A percentile compares a stretch with the other conserved stretches of the same genome.
Conservation (phyloP, 768 basidiomycete species). For the Obba rivulosa region DNA sequence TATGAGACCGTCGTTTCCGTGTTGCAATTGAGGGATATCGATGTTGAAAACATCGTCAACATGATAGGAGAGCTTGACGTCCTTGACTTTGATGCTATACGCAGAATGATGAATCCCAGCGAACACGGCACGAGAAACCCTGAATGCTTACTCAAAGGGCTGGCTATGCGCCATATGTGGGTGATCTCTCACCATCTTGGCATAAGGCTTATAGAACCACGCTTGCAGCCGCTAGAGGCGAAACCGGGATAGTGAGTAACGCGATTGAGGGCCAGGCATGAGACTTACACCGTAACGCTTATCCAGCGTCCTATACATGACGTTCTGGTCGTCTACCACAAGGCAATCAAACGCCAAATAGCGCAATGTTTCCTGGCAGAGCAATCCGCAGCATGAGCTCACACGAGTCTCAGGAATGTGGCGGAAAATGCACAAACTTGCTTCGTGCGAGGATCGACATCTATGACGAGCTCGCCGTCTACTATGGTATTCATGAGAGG, state of each 20-base stretch:
- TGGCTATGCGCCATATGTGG: slow-evolving; percentile 57
- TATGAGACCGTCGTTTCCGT: slow-evolving; percentile 94
- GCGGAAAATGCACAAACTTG: slow-evolving; percentile 39
- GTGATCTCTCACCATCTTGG: slow-evolving; percentile 60
- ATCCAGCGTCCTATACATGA: slow-evolving; percentile 78
- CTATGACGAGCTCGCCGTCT: slow-evolving; percentile 92
- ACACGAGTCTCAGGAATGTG: slow-evolving; percentile 1
- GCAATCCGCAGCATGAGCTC: slow-evolving; percentile 1
- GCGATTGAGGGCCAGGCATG: background rate
- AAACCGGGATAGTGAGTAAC: slow-evolving; percentile 8
- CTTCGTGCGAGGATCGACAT: slow-evolving; percentile 73
- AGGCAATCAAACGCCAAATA: slow-evolving; percentile 92
- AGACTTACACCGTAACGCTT: slow-evolving; percentile 84
- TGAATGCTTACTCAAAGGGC: slow-evolving; percentile 74
- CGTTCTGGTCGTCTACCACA: slow-evolving; percentile 77
- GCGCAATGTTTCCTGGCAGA: slow-evolving; percentile 66
- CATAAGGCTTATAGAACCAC: slow-evolving; percentile 81
- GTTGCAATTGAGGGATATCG: slow-evolving; percentile 81
- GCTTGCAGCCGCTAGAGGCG: slow-evolving; percentile 60
- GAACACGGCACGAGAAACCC: background rate
- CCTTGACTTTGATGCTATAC: slow-evolving; percentile 78
- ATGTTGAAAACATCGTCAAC: slow-evolving; percentile 80
- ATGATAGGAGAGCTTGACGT: slow-evolving; percentile 81
- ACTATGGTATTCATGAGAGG: slow-evolving; percentile 78
- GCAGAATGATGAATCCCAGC: background rate